Evolutionary conservation across 306 rosid genomes (phyloP).

Genomic region (Benincasa hispida): DNA sequence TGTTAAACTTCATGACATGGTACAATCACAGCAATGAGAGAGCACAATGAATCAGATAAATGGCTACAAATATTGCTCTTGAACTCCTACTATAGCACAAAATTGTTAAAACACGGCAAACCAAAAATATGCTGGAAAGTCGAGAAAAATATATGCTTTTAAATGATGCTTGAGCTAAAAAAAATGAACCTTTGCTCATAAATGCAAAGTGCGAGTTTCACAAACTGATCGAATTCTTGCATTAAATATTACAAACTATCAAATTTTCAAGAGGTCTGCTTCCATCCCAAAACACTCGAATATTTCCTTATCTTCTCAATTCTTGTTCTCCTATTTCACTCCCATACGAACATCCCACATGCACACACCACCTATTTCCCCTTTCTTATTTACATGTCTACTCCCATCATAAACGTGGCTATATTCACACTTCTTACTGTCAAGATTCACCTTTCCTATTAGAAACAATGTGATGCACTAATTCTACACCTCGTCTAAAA

Average conservation of each 20-base stretch:
- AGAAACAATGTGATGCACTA: neutral
- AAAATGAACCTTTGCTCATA: neutral
- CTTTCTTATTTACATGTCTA: neutral
- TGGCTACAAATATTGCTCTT: neutral
- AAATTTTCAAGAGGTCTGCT: neutral
- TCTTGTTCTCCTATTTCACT: neutral
- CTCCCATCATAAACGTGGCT: neutral
- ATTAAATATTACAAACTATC: neutral
- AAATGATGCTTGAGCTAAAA: neutral
- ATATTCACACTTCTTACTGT: neutral
- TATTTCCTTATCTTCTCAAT: neutral
- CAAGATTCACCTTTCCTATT: neutral
- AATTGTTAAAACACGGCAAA: neutral
- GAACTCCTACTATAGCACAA: neutral
- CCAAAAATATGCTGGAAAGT: neutral
- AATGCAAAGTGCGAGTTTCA: neutral
- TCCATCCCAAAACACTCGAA: neutral
- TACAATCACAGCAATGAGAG: neutral
- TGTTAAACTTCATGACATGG: neutral
- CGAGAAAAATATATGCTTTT: neutral
- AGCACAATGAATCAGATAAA: neutral
- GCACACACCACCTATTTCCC: neutral
- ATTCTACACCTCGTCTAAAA: neutral
- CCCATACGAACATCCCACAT: neutral
- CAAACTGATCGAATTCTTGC: neutral